Evolutionary conservation across 345 rosid genomes (phyloP), one percentile per base, ranked within the genome.

Genomic region (Dimocarpus longan): DNA sequence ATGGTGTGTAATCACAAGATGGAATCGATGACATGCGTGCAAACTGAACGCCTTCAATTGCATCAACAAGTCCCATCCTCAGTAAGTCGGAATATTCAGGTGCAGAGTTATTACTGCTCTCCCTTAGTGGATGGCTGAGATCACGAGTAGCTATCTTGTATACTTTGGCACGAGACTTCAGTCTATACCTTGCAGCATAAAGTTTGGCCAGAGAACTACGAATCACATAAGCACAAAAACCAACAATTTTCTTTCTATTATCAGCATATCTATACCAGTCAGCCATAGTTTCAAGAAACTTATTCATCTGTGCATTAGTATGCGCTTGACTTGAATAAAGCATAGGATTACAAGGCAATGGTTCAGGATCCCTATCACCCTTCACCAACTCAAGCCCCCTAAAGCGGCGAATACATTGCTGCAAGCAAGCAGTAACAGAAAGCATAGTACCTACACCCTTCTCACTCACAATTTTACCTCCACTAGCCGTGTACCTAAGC

Each of bases 261-360:
- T 96, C 99, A 42, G 98, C 98, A 79, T 89, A 96, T 79, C 85
- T 87, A 71, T 94, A 96, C 97, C 99, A 96, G 80, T 96, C 98
- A 80, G 99, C 99, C 93, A 94, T 87, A 68, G 98, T 93, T 86
- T 94, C 98, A 63, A 96, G 97, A 84, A 94, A 91, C 86, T 94
- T 96, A 80, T 96, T 96, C 99, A 96, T 94, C 84, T 94, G 99
- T 19, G 98, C 85, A 83, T 94, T 96, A 54, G 90, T 89, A 87
- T 94, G 99, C 82, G 98, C 94, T 85, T 96, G 99, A 87, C 97
- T 88, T 5, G 98, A 94, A 86, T 91, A 94, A 37, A 96, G 93
- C 99, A 96, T 94, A 1, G 98, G 97, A 79, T 77, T 90, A 83
- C 98, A 96, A 57, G 99, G 98, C 82, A 94, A 83, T 62, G 97